Evolutionary conservation across 257 asterid species (phyloP).

Genomic region (Rehmannia glutinosa): DNA sequence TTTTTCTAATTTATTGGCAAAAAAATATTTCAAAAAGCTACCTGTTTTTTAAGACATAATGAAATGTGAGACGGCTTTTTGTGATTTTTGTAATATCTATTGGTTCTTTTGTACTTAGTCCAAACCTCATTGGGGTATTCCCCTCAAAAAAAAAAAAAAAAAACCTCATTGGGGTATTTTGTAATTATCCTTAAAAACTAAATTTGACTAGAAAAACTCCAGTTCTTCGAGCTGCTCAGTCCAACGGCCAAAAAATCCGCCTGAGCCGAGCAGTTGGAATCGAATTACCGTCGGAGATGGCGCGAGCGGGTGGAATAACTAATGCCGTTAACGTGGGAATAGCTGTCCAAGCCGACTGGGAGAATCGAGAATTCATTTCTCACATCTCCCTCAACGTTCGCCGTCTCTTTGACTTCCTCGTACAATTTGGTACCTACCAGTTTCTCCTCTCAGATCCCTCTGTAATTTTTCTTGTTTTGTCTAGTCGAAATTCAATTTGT

Average conservation of each 20-base stretch:
- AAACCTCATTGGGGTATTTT: too few relatives aligned
- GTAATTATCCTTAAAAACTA: background rate
- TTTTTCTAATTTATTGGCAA: too few relatives aligned
- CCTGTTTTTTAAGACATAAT: too few relatives aligned
- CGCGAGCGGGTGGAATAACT: conserved; percentile 87
- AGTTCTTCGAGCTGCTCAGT: background rate
- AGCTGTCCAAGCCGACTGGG: conserved; percentile 99
- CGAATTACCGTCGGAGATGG: conserved; percentile 36
- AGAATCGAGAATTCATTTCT: conserved; percentile 85
- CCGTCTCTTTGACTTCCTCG: conserved; percentile 87
- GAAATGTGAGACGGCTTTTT: too few relatives aligned
- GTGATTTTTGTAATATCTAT: too few relatives aligned
- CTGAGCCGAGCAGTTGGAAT: background rate
- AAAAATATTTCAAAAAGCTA: too few relatives aligned
- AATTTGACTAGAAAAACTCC: background rate
- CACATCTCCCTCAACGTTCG: conserved; percentile 86
- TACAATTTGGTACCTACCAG: conserved; percentile 57
- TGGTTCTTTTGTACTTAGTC: too few relatives aligned
- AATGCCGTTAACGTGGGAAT: conserved; percentile 91
- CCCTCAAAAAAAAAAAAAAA: too few relatives aligned
- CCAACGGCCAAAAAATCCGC: conserved; percentile 9
- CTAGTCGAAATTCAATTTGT: background rate
- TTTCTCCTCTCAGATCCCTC: background rate
- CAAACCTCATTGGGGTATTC: too few relatives aligned
- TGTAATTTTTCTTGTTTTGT: background rate